A percentile compares a stretch with the other conserved stretches of the same genome.
phyloP scores from a whole-genome alignment of 305 asterid genomes.

The Fraxinus latifolia region DNA sequence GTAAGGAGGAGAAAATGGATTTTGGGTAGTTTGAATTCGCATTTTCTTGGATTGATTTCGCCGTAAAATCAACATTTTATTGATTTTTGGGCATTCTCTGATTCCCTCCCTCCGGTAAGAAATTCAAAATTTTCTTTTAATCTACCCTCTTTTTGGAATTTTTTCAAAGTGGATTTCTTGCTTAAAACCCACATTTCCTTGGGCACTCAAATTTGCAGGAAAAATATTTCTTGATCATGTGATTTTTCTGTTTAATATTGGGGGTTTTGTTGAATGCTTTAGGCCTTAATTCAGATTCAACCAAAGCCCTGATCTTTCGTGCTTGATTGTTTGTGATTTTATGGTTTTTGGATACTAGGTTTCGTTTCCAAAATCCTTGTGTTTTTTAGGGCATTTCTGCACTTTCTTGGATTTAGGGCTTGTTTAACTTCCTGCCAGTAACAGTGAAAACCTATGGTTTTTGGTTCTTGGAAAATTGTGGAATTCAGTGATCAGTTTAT shows the following conservation, averaged over 20 bases:
- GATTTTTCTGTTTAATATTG: neutral
- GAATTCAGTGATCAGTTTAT: neutral
- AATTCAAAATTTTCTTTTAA: neutral
- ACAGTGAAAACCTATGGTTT: constrained; percentile 19
- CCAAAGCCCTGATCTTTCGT: neutral
- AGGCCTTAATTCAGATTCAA: neutral
- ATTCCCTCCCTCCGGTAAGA: constrained; percentile 35
- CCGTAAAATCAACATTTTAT: neutral
- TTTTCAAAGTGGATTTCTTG: constrained; percentile 12
- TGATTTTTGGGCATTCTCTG: constrained; percentile 6
- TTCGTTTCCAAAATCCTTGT: neutral
- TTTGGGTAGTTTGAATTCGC: constrained; percentile 25
- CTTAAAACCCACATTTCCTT: neutral
- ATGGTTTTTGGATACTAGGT: neutral
- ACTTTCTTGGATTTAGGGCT: neutral
- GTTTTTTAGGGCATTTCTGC: neutral
- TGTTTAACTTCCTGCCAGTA: neutral
- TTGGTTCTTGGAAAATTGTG: neutral
- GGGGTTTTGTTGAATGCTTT: constrained; percentile 3
- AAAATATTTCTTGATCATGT: neutral
- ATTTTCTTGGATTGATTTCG: neutral
- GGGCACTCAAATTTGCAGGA: neutral
- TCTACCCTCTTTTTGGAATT: neutral
- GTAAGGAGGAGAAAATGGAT: constrained; percentile 16
- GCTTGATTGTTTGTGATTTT: neutral